These are phyloP conservation scores for Gossypium anomalum DNA, from an alignment of 345 rosid genomes.

Conservation along the genomic window DNA sequence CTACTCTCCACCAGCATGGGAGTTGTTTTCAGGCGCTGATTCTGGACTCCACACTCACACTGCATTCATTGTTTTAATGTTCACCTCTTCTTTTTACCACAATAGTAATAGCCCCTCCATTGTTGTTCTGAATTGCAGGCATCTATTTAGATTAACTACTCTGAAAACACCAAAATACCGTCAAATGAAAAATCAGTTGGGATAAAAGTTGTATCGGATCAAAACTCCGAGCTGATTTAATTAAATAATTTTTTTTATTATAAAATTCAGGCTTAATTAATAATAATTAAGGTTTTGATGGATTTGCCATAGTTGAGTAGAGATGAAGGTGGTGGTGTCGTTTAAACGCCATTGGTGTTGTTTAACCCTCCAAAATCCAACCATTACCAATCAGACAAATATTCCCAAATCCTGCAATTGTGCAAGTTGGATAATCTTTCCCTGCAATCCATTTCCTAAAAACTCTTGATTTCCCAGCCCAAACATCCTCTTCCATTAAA, in stretches of 20 bases:
- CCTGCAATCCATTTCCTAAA: constrained; percentile 59
- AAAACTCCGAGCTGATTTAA: too few species aligned
- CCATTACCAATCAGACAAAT: constrained; percentile 21
- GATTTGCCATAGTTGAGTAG: too few species aligned
- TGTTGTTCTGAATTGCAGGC: too few species aligned
- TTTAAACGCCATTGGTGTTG: constrained; percentile 30
- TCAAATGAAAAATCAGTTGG: too few species aligned
- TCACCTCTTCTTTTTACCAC: neutral
- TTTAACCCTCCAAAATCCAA: constrained; percentile 6
- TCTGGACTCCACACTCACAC: neutral
- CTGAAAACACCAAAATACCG: too few species aligned
- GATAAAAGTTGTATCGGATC: too few species aligned
- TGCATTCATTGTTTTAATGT: neutral
- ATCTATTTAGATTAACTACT: too few species aligned
- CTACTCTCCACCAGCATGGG: neutral
- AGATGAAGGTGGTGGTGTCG: too few species aligned
- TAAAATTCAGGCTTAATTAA: too few species aligned
- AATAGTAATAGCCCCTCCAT: neutral
- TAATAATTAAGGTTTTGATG: too few species aligned
- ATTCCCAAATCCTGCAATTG: constrained; percentile 36
- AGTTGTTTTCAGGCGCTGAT: neutral
- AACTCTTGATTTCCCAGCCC: constrained; percentile 22
- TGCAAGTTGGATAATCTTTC: constrained; percentile 50
- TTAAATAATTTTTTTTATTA: too few species aligned
- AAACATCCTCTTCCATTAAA: constrained; percentile 29